Percentiles rank a stretch among this genome's conserved stretches.
Conservation (phyloP, 306 rosid genomes). For the Malus sieversii region DNA sequence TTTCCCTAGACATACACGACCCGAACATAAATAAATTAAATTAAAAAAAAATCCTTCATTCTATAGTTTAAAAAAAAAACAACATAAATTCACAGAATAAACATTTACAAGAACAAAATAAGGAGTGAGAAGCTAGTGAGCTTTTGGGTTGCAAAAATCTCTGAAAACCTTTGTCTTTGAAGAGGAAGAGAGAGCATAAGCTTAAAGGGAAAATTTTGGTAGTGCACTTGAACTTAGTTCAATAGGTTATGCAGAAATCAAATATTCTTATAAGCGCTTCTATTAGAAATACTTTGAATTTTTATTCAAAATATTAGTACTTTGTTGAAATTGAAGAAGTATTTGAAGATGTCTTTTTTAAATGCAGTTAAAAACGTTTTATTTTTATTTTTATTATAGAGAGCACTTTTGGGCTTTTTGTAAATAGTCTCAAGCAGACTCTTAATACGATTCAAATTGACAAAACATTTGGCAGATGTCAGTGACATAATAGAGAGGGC, state of each 20-base stretch:
- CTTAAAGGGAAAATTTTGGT: neutral
- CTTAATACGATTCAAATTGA: too few species aligned
- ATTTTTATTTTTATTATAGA: too few species aligned
- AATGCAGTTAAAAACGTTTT: too few species aligned
- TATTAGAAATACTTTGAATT: too few species aligned
- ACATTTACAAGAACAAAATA: neutral
- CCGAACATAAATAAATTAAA: neutral
- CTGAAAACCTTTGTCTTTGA: neutral
- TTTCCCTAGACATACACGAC: neutral
- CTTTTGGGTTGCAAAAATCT: neutral
- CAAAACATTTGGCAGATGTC: too few species aligned
- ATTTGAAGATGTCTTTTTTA: too few species aligned
- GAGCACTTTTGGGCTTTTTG: neutral
- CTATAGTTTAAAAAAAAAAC: too few species aligned
- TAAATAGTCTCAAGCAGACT: too few species aligned
- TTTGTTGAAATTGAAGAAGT: too few species aligned
- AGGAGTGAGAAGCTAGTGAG: neutral
- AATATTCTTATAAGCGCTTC: constrained; percentile 34
- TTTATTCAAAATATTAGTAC: neutral
- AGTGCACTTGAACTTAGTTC: neutral
- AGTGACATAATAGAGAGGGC: too few species aligned
- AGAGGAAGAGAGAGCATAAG: neutral
- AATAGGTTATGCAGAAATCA: neutral
- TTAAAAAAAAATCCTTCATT: too few species aligned
- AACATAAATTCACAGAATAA: neutral